These are phyloP conservation scores for Phialemonium atrogriseum DNA, from an alignment of 2,329 filamentous ascomycete species.

Conservation along the genomic window DNA sequence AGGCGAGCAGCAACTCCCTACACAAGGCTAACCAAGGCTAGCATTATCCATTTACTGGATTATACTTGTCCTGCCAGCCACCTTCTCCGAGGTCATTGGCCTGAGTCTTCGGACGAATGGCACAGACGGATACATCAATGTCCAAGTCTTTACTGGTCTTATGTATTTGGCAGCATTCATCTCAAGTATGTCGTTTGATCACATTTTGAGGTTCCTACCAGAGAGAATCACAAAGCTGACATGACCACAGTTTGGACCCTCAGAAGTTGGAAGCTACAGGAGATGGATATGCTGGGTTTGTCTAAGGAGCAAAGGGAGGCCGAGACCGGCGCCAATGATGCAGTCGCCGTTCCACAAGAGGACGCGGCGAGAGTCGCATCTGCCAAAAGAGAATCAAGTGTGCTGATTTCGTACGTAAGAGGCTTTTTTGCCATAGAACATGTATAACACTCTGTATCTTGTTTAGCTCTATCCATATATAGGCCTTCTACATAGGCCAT, in stretches of 20 bases:
- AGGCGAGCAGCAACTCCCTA: no score
- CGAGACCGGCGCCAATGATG: slow-evolving; percentile 10
- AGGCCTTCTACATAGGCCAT: slow-evolving; percentile 2
- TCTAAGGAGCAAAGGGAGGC: slow-evolving; percentile 18
- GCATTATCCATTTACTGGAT: slow-evolving; percentile 65
- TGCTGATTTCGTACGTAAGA: slow-evolving; percentile 7
- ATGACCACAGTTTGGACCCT: slow-evolving; percentile 27
- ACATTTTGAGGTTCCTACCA: not conserved
- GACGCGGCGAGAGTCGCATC: not conserved
- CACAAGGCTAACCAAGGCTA: slow-evolving; percentile 4
- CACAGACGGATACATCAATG: slow-evolving; percentile 38
- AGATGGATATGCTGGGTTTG: slow-evolving; percentile 22
- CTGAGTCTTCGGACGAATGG: slow-evolving; percentile 41
- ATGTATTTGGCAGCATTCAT: slow-evolving; percentile 50
- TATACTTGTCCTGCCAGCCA: slow-evolving; percentile 60
- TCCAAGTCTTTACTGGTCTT: slow-evolving; percentile 51
- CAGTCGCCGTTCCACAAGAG: slow-evolving; percentile 3
- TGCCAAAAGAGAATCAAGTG: not conserved
- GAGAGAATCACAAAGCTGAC: not conserved
- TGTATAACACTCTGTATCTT: slow-evolving; percentile 7
- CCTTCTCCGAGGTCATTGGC: slow-evolving; percentile 59
- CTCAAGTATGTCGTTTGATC: slow-evolving; percentile 24
- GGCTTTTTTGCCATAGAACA: slow-evolving; percentile 11
- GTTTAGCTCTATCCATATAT: slow-evolving; percentile 1
- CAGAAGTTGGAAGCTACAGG: slow-evolving; percentile 33